Conservation (phyloP, 352 stramenopile species). For the Achlya hypogyna region DNA sequence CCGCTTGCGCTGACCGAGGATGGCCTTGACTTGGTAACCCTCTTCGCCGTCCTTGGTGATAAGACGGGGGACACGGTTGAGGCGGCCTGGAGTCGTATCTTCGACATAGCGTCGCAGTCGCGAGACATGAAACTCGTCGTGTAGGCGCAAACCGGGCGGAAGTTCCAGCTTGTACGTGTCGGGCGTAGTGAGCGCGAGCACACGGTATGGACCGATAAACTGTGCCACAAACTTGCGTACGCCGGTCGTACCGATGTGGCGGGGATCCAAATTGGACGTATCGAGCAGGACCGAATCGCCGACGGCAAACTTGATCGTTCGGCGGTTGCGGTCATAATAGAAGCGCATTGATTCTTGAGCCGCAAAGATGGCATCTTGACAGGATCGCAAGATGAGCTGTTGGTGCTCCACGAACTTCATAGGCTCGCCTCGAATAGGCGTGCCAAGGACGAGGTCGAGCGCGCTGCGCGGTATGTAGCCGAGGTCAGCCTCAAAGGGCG, state of each 20-base stretch:
- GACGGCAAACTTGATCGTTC: conserved; percentile 1
- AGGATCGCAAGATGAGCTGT: not conserved
- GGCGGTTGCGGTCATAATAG: conserved; percentile 19
- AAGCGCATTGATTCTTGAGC: conserved; percentile 13
- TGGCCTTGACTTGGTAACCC: not conserved
- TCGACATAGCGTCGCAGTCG: conserved; percentile 8
- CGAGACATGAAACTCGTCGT: conserved; percentile 25
- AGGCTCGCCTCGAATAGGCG: not conserved
- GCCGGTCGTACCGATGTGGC: conserved; percentile 10
- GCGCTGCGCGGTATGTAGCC: conserved; percentile 3
- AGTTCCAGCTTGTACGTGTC: conserved; percentile 19
- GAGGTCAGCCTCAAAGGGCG: conserved; percentile 20
- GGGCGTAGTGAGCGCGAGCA: not conserved
- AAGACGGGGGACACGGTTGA: not conserved
- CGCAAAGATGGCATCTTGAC: not conserved
- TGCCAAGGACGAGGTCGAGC: not conserved
- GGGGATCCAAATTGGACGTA: conserved; percentile 18
- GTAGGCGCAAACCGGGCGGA: conserved; percentile 10
- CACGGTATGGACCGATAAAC: conserved; percentile 21
- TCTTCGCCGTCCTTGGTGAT: conserved; percentile 6
- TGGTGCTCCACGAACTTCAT: not conserved
- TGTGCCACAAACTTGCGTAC: conserved; percentile 18
- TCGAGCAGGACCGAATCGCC: conserved; percentile 22
- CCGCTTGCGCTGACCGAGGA: not conserved
- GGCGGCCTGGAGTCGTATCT: conserved; percentile 16